Evolutionary conservation across 202 grass and related monocot species (phyloP), one percentile per base, ranked within the genome.

Genomic region (Musa balbisiana): DNA sequence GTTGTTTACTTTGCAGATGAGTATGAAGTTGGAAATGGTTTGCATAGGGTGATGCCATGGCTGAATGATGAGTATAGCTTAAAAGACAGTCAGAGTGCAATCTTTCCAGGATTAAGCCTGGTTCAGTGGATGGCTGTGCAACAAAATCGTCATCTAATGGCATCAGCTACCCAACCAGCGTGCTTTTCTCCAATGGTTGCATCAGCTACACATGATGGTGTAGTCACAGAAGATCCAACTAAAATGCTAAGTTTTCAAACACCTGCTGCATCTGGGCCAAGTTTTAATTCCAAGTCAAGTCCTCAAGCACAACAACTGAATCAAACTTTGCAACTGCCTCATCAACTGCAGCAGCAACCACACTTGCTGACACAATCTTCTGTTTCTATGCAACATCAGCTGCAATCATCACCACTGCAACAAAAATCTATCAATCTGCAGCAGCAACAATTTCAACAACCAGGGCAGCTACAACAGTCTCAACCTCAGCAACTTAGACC

Each of bases 81-180:
- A 51, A 99, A 95, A 87, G 95, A 99, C 83, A 81, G 86, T 74
- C 91, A 92, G 80, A 92, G 74, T 76, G 64, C 91, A 76, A 81
- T 99, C 69, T 92, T 95, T 90, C 91, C 91, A 52, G 95, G 95
- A 16, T 76, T 99, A 59, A 99, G 66, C 72, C 82, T 99, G 21
- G 95, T 90, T 74, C 91, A 99, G 58, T 99, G 95, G 95, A 99
- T 99, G 95, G 83, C 95, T 60, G 92, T 99, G 91, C 95, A 99
- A 78, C 95, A 99, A 77, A 94, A 89, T 85, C 81, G 83, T 67
- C 87, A 89, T 59, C 83, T 87, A 84, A 71, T 69, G 27, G 58
- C 89, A 64, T 77, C 86, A 77, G 53, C 82, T 82, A 50, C 78
- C 66, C 91, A 82, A 69, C 77, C 87, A 11, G 74, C 73, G 1